A percentile compares a stretch with the other conserved stretches of the same genome.
phyloP scores from a whole-genome alignment of 2,329 filamentous ascomycete genomes.

The Ophiocordyceps australis region DNA sequence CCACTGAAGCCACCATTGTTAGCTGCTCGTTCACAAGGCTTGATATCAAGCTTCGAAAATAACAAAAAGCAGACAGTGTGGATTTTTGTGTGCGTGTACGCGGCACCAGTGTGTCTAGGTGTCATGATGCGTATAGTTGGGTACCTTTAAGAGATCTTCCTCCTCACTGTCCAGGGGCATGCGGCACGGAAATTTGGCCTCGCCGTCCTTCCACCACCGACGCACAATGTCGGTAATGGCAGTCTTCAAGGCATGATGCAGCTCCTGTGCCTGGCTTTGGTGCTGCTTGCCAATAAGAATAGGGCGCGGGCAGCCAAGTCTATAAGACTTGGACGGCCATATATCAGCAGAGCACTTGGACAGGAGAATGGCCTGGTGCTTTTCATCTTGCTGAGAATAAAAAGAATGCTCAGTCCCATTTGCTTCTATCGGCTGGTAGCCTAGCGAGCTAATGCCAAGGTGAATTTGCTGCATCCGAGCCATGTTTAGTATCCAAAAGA shows the following conservation, averaged over 20 bases:
- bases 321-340: slow-evolving; percentile 12
- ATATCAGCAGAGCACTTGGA: slow-evolving; percentile 7
- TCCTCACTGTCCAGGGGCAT: slow-evolving; percentile 15
- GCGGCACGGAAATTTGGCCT: slow-evolving; percentile 10
- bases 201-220: slow-evolving; percentile 17
- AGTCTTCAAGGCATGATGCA: slow-evolving; percentile 12
- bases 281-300: slow-evolving; percentile 14
- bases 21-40: too few species aligned
- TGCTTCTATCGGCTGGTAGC: slow-evolving; percentile 1
- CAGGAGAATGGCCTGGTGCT: slow-evolving; percentile 5
- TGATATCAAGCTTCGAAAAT: too few species aligned
- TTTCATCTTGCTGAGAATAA: slow-evolving; percentile 6
- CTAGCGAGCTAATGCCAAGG: slow-evolving; percentile 2
- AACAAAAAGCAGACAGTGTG: neutral
- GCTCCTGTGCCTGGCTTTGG: slow-evolving; percentile 8
- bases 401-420: neutral
- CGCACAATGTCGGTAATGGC: slow-evolving; percentile 17
- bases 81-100: neutral
- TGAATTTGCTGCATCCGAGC: slow-evolving; percentile 6
- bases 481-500: too few species aligned
- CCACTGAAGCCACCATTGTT: too few species aligned
- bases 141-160: slow-evolving; percentile 11
- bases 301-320: slow-evolving; percentile 11
- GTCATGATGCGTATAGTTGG: neutral
- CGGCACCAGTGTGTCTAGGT: too few species aligned